Percentiles rank a stretch among this genome's conserved stretches.
Conservation (phyloP, 2,329 filamentous ascomycete genomes). For the Pleomassaria siparia region DNA sequence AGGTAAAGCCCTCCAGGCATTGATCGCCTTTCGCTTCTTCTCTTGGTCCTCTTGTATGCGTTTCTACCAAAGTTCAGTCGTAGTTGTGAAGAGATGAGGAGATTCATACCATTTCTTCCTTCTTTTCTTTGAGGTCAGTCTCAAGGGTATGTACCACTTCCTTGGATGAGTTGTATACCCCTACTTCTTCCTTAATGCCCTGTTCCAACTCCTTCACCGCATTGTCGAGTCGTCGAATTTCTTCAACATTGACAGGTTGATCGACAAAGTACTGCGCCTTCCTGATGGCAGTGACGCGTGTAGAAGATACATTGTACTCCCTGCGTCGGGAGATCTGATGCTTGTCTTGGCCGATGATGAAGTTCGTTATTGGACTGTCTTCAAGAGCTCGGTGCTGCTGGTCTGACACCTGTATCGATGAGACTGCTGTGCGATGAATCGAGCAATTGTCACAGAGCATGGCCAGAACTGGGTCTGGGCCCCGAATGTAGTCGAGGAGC, state of each 20-base stretch:
- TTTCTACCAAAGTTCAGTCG: slow-evolving; percentile 19
- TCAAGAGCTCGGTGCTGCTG: slow-evolving; percentile 69
- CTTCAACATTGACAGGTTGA: slow-evolving; percentile 69
- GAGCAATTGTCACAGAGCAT: slow-evolving; percentile 79
- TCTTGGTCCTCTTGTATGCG: slow-evolving; percentile 63
- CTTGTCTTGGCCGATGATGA: slow-evolving; percentile 65
- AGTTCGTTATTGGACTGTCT: slow-evolving; percentile 61
- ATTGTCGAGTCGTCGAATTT: slow-evolving; percentile 62
- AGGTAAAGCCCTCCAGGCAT: slow-evolving; percentile 67
- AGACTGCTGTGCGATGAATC: slow-evolving; percentile 69
- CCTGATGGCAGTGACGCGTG: slow-evolving; percentile 62
- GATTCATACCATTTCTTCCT: slow-evolving; percentile 22
- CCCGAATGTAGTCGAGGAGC: slow-evolving; percentile 75
- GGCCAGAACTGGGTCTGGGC: slow-evolving; percentile 79
- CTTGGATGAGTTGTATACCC: slow-evolving; percentile 47
- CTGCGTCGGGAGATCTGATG: slow-evolving; percentile 65
- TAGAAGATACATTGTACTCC: slow-evolving; percentile 81
- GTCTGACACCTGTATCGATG: slow-evolving; percentile 63
- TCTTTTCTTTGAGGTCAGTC: slow-evolving; percentile 18
- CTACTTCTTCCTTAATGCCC: slow-evolving; percentile 42
- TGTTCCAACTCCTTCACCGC: slow-evolving; percentile 48
- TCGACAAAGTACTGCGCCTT: slow-evolving; percentile 73
- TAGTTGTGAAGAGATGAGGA: background rate
- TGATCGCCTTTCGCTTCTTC: slow-evolving; percentile 65
- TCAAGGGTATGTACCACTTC: slow-evolving; percentile 32